Conservation (phyloP, 768 basidiomycete species). For the Phylloporus sp. region DNA sequence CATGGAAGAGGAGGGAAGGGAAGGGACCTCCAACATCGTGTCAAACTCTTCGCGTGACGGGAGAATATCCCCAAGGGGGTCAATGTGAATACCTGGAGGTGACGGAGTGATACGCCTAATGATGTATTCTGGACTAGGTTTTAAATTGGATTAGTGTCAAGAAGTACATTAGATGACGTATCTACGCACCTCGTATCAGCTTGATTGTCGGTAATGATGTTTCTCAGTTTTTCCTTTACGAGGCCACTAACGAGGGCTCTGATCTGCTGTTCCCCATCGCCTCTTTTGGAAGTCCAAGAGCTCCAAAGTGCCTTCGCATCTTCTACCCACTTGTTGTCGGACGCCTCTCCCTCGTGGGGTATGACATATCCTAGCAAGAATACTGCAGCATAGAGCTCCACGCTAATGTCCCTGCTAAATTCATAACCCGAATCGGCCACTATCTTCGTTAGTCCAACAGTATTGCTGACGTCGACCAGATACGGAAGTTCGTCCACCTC, state of each 20-base stretch:
- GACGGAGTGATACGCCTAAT: conserved; percentile 35
- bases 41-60: conserved; percentile 47
- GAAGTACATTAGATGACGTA: background rate
- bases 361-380: conserved; percentile 24
- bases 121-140: conserved; percentile 45
- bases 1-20: conserved; percentile 43
- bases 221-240: conserved; percentile 42
- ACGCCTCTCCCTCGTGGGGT: conserved; percentile 5
- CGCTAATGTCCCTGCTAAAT: conserved; percentile 17
- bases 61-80: conserved; percentile 49
- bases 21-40: conserved; percentile 37
- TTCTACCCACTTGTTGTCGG: conserved; percentile 9
- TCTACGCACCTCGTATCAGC: conserved; percentile 31
- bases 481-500: background rate
- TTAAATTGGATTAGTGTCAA: background rate
- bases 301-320: conserved; percentile 32
- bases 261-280: conserved; percentile 15
- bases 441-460: conserved; percentile 12
- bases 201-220: conserved; percentile 37
- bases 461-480: background rate
- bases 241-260: conserved; percentile 28
- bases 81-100: conserved; percentile 35
- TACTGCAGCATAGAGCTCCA: conserved; percentile 17
- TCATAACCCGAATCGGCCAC: conserved; percentile 18
- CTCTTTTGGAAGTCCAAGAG: conserved; percentile 16